Evolutionary conservation across 2,329 filamentous ascomycete genomes (phyloP).

Genomic region (Hysterium pulicare): DNA sequence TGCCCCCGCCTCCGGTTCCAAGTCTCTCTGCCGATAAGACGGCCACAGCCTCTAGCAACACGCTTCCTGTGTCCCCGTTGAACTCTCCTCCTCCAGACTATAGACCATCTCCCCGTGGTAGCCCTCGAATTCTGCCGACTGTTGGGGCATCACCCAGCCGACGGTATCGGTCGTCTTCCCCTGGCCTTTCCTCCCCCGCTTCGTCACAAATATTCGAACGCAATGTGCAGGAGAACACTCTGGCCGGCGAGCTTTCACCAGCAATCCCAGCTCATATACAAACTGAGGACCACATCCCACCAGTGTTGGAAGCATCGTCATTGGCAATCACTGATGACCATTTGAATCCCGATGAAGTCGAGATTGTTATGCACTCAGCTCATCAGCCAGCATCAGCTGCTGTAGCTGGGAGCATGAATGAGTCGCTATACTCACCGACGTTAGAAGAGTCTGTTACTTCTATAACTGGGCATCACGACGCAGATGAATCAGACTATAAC

Average conservation of each 20-base stretch:
- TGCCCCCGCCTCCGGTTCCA: constrained; percentile 18
- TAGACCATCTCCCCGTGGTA: constrained; percentile 32
- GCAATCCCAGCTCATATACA: constrained; percentile 92
- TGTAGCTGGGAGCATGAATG: constrained; percentile 45
- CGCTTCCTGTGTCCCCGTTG: constrained; percentile 18
- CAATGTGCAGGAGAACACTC: constrained; percentile 78
- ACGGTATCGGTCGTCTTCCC: constrained; percentile 65
- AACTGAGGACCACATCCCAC: constrained; percentile 89
- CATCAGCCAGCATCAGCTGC: constrained; percentile 75
- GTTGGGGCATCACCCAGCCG: constrained; percentile 59
- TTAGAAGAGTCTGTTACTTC: constrained; percentile 25
- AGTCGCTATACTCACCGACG: constrained; percentile 33
- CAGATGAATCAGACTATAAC: constrained; percentile 66
- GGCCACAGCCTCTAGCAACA: constrained; percentile 9
- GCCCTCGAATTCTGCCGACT: constrained; percentile 34
- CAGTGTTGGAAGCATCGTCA: constrained; percentile 86
- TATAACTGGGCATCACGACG: constrained; percentile 21
- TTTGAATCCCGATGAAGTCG: constrained; percentile 82
- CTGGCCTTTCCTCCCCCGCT: constrained; percentile 74
- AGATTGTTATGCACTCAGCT: constrained; percentile 83
- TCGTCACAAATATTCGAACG: constrained; percentile 83
- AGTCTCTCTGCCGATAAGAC: constrained; percentile 24
- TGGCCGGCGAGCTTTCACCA: constrained; percentile 67
- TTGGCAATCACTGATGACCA: constrained; percentile 85
- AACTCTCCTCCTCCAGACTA: constrained; percentile 25